These are phyloP conservation scores for Kingdonia uniflora DNA, from an alignment of 164 flowering plant species.

Conservation along the genomic window DNA sequence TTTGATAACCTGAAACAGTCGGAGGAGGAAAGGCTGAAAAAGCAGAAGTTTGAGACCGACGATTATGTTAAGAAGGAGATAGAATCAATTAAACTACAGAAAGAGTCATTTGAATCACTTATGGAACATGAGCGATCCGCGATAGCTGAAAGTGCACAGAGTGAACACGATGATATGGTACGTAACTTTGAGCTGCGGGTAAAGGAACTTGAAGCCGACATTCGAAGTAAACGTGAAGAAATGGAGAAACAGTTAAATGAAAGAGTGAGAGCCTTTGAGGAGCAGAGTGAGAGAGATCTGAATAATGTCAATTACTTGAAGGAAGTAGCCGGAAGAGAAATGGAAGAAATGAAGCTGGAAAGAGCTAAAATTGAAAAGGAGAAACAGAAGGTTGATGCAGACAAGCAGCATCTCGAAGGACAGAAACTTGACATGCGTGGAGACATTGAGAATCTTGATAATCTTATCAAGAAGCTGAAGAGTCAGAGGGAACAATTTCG, in stretches of 20 bases:
- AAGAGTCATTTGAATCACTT: conserved; percentile 43
- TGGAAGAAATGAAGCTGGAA: conserved; percentile 43
- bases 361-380: conserved; percentile 38
- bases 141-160: conserved; percentile 36
- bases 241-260: conserved; percentile 35
- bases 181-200: conserved; percentile 47
- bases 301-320: conserved; percentile 28
- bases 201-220: conserved; percentile 37
- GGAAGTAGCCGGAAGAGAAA: conserved; percentile 35
- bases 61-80: conserved; percentile 31
- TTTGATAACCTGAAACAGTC: conserved; percentile 26
- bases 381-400: conserved; percentile 24
- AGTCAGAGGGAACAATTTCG: conserved; percentile 41
- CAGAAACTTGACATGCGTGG: conserved; percentile 49
- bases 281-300: conserved; percentile 31
- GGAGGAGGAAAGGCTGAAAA: conserved; percentile 40
- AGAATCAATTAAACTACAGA: conserved; percentile 45
- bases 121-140: conserved; percentile 43
- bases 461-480: conserved; percentile 50
- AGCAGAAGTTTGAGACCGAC: conserved; percentile 28
- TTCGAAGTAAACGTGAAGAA: conserved; percentile 35
- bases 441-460: conserved; percentile 52
- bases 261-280: conserved; percentile 38
- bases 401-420: conserved; percentile 38
- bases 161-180: conserved; percentile 31